Base-by-base conservation (phyloP, 148 eudicot genomes). In the Silene latifolia region DNA sequence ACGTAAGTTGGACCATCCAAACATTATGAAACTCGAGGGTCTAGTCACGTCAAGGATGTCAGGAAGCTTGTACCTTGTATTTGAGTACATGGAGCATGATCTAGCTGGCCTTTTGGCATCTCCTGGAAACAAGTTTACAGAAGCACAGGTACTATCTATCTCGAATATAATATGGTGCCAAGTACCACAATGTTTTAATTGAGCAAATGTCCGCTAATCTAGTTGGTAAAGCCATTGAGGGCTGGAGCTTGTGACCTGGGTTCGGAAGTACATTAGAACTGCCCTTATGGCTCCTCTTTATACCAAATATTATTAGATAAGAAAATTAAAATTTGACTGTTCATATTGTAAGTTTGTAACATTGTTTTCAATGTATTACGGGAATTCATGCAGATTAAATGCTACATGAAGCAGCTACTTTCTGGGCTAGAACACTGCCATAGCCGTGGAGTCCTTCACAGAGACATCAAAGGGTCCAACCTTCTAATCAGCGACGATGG, bases 11-110 rank as follows among this genome's bases (percentile, higher is more conserved):
- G 93, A 90, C 68, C 98, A 92, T 80, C 98, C 98, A 76, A 92
- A 92, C 80, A 82, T 90, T 20, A 92, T 92, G 91, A 92, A 89
- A 72, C 93, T 92, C 70, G 93, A 92, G 75, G 81, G 88, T 79
- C 61, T 92, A 51, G 98, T 90, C 75, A 85, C 91, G 42, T 90
- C 98, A 2, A 88, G 87, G 84, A 80, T 88, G 84, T 89, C 96
- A 72, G 88, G 88, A 77, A 90, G 88, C 81, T 82, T 92, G 79
- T 90, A 88, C 87, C 98, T 92, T 63, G 91, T 90, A 9, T 92
- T 92, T 68, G 98, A 92, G 73, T 92, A 90, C 80, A 88, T 92
- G 95, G 95, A 92, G 83, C 97, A 92, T 73, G 97, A 92, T 85
- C 90, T 92, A 75, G 85, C 89, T 19, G 97, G 97, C 57, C 92